These are phyloP conservation scores for Chaetothyriales sp. DNA, from an alignment of 2,329 filamentous ascomycete genomes.

Conservation along the genomic window DNA sequence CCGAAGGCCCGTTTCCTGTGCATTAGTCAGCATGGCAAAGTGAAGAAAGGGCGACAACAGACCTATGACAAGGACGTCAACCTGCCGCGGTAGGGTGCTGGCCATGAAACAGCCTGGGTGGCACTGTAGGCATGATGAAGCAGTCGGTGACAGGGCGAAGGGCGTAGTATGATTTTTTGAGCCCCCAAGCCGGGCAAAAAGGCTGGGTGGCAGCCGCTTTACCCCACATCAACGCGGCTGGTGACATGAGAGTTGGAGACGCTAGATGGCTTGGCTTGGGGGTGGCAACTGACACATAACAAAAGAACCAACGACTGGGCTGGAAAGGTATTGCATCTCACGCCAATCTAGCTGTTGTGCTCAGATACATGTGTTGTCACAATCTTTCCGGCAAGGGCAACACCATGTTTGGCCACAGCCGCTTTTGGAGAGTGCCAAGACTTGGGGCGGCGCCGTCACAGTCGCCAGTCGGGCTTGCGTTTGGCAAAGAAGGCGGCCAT, in stretches of 20 bases:
- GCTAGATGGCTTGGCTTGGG: no score
- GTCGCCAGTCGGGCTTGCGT: conserved; percentile 12
- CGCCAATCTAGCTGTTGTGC: no score
- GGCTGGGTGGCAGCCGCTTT: background rate
- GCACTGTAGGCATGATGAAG: background rate
- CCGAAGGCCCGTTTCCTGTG: conserved; percentile 47
- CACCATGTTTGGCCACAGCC: background rate
- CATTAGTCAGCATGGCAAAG: background rate
- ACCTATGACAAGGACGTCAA: conserved; percentile 23
- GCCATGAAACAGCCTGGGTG: conserved; percentile 8
- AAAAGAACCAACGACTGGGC: no score
- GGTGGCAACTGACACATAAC: no score
- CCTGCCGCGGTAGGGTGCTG: conserved; percentile 13
- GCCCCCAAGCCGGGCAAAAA: no score
- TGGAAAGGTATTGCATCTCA: no score
- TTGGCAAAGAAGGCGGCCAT: conserved; percentile 16
- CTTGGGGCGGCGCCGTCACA: conserved; percentile 2
- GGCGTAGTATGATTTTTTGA: background rate
- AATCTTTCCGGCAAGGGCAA: background rate
- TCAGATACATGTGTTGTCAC: background rate
- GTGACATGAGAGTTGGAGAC: background rate
- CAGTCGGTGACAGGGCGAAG: background rate
- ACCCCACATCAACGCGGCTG: background rate
- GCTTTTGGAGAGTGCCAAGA: background rate
- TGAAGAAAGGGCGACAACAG: conserved; percentile 4